Base-by-base conservation (phyloP, 345 rosid species). In the Excoecaria agallocha region DNA sequence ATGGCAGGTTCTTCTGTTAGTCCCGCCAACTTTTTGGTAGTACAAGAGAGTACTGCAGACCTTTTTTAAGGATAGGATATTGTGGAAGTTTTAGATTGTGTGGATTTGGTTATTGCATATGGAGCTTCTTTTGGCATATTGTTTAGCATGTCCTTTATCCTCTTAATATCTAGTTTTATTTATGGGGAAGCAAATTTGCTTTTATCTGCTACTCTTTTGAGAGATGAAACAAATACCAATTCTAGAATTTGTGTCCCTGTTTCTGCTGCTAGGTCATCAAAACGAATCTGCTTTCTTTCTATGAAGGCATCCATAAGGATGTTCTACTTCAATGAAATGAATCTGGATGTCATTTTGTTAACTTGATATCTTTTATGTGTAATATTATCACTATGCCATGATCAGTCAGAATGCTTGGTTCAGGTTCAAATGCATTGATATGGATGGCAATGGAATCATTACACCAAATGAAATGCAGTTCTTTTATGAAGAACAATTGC, bases 391-490 rank as follows among this genome's bases (percentile, higher is more conserved):
- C 48, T 20, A 66, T 67, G 0, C 15, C 25, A 30, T 48, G 41
- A 46, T 48, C 39, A 22, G 37, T 30, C 71, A 15, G n/a, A 30
- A 67, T 49, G 43, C 8, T 67, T 67, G 43, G 43, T 78, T 68
- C 74, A 94, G 98, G 97, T 94, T 92, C 91, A 94, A 84, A 82
- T 94, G 97, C 87, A 84, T 92, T 78, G 98, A 94, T 86, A 85
- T 94, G 87, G 98, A 94, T 84, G 94, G 91, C 37, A 94, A 94
- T 82, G 96, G 96, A 79, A 69, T 92, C 74, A 67, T 94, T 74
- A 92, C 97, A 5, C 83, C 88, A 70, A 92, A 90, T 56, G 97
- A 92, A 78, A 85, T 92, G 83, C 97, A 92, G 74, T 92, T 89
- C 88, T 92, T 90, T 82, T 94, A 94, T 68, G 98, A 94, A 78